Conservation (phyloP, 768 basidiomycete species). For the Macrolepiota dolichaula region DNA sequence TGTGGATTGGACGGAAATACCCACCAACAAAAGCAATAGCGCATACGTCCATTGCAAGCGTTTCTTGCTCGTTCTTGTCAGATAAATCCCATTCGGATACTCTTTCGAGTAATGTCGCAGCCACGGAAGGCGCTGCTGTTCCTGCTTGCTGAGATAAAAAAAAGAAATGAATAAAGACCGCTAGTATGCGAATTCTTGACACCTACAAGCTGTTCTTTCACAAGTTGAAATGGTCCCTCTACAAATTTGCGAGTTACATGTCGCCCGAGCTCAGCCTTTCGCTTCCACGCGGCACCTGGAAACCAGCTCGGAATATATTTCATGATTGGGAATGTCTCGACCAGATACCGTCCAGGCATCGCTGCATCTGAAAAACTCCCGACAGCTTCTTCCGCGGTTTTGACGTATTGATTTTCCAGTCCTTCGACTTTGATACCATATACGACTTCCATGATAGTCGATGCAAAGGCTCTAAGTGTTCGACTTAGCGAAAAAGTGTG, state of each 20-base stretch:
- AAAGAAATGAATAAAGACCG: not conserved
- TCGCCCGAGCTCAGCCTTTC: not conserved
- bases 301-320: not conserved
- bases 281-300: not conserved
- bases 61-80: slow-evolving; percentile 7
- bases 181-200: not conserved
- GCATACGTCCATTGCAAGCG: slow-evolving; percentile 3
- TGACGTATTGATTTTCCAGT: slow-evolving; percentile 33
- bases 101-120: slow-evolving; percentile 1
- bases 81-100: slow-evolving; percentile 5
- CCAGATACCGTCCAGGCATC: slow-evolving; percentile 27
- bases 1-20: not conserved
- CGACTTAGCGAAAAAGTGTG: not conserved
- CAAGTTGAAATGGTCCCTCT: not conserved
- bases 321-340: slow-evolving; percentile 19
- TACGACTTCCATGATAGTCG: not conserved
- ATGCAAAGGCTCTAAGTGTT: not conserved
- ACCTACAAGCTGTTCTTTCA: slow-evolving; percentile 5
- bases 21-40: slow-evolving; percentile 4
- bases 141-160: not conserved
- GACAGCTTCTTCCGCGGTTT: slow-evolving; percentile 26
- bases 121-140: slow-evolving; percentile 1
- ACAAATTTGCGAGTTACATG: not conserved
- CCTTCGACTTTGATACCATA: slow-evolving; percentile 26
- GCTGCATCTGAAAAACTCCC: slow-evolving; percentile 20